These are phyloP conservation scores for Cornus kousa DNA, from an alignment of 148 eudicot species.

Conservation along the genomic window DNA sequence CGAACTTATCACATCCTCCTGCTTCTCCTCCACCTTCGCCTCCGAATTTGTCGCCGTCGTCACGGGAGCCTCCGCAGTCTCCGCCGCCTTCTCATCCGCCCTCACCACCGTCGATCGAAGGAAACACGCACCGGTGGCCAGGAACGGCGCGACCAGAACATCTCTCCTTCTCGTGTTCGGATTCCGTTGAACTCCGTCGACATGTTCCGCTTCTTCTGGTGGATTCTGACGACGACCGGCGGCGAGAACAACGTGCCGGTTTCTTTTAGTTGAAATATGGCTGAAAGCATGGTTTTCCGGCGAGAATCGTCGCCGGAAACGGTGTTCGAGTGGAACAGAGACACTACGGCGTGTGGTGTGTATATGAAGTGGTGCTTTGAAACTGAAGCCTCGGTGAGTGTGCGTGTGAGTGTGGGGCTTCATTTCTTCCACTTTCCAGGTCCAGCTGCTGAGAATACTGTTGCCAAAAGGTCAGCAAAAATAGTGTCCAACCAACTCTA, in stretches of 20 bases:
- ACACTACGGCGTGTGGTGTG: neutral
- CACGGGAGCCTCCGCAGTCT: conserved; percentile 10
- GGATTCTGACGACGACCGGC: too few species aligned
- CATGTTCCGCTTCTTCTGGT: too few species aligned
- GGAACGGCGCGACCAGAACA: conserved; percentile 46
- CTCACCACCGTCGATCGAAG: conserved; percentile 46
- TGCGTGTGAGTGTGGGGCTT: too few species aligned
- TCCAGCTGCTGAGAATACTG: too few species aligned
- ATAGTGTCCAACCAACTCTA: too few species aligned
- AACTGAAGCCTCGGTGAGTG: conserved; percentile 13
- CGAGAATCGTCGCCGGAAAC: neutral
- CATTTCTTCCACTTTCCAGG: too few species aligned
- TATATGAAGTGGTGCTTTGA: neutral
- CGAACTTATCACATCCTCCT: conserved; percentile 50
- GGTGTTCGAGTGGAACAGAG: neutral
- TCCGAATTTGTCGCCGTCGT: neutral
- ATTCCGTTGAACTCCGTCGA: too few species aligned
- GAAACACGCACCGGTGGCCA: conserved; percentile 48
- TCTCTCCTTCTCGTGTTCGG: conserved; percentile 33
- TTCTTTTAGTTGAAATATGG: neutral
- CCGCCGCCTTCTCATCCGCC: conserved; percentile 43
- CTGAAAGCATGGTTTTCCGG: conserved; percentile 8
- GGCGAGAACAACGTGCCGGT: neutral
- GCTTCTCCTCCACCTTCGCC: conserved; percentile 5
- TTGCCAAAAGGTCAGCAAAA: too few species aligned